These are phyloP conservation scores for Paramecium octaurelia DNA, from an alignment of 73 alveolate species.

Conservation along the genomic window DNA sequence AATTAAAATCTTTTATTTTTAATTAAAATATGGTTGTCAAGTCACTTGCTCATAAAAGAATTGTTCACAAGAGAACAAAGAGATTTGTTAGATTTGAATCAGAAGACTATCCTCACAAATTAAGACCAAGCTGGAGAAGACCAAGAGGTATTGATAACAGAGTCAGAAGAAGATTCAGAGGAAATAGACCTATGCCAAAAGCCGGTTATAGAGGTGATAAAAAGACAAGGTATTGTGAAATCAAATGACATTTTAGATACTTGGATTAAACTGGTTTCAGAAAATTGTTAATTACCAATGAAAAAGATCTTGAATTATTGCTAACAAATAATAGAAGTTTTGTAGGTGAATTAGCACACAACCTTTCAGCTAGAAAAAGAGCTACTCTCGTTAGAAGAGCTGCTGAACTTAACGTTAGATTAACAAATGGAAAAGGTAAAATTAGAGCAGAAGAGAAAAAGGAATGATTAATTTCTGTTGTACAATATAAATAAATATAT, in stretches of 20 bases:
- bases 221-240: conserved; percentile 72
- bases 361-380: conserved; percentile 91
- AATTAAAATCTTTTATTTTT: conserved; percentile 28
- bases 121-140: conserved; percentile 94
- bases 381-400: conserved; percentile 94
- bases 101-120: conserved; percentile 60
- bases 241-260: conserved; percentile 47
- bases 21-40: conserved; percentile 51
- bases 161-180: conserved; percentile 98
- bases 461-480: conserved; percentile 6
- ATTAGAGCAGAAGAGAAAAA: conserved; percentile 77
- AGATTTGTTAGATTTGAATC: conserved; percentile 64
- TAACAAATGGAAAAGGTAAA: conserved; percentile 92
- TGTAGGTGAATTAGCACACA: conserved; percentile 95
- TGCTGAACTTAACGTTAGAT: conserved; percentile 91
- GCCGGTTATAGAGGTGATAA: conserved; percentile 96
- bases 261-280: conserved; percentile 92
- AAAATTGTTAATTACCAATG: conserved; percentile 89
- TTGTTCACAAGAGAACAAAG: conserved; percentile 60
- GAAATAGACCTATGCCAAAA: conserved; percentile 89
- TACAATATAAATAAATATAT: neutral
- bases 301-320: conserved; percentile 93
- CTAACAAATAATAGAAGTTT: conserved; percentile 98
- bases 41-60: conserved; percentile 58
- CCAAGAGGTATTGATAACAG: conserved; percentile 99